Base-by-base conservation (phyloP, 208 protist genomes). In the Acanthamoeba royreba region DNA sequence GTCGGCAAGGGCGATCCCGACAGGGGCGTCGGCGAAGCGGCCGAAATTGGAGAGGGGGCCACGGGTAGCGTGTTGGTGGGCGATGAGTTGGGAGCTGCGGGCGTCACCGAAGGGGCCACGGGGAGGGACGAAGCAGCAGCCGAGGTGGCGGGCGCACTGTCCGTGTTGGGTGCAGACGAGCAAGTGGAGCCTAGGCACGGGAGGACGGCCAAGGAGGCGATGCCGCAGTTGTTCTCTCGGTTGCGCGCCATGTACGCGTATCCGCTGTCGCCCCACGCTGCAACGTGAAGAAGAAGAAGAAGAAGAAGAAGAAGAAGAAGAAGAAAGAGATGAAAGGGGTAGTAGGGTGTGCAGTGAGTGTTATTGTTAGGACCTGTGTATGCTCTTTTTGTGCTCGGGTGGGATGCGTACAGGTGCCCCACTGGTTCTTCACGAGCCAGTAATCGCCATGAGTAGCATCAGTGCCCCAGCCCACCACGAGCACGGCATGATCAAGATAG, bases 341-440 rank as follows among this genome's bases (percentile, higher is more conserved):
- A n/a, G n/a, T n/a, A n/a, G n/a, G n/a, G n/a, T n/a, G n/a, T n/a
- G n/a, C n/a, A n/a, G n/a, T n/a, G n/a, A n/a, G n/a, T n/a, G n/a
- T n/a, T n/a, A n/a, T n/a, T n/a, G n/a, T n/a, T n/a, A n/a, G n/a
- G n/a, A n/a, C n/a, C n/a, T n/a, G n/a, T n/a, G n/a, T n/a, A n/a
- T n/a, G n/a, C n/a, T n/a, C n/a, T n/a, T n/a, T n/a, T n/a, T n/a
- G n/a, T n/a, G n/a, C n/a, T n/a, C n/a, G n/a, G n/a, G n/a, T n/a
- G n/a, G n/a, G n/a, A 72, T 91, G 33, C 58, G 42, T 11, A 94
- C 86, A 31, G 5, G 95, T 92, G 1, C 96, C 97, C 97, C 97
- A 98, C 15, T 96, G 97, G 94, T 98, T 98, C 69, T 98, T 97
- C 35, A 98, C 96, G 46, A 98, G 97, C 97, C 97, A 99, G 95